Conservation (phyloP, 805 yeast genomes). For the Saccharomycopsis sp. region DNA sequence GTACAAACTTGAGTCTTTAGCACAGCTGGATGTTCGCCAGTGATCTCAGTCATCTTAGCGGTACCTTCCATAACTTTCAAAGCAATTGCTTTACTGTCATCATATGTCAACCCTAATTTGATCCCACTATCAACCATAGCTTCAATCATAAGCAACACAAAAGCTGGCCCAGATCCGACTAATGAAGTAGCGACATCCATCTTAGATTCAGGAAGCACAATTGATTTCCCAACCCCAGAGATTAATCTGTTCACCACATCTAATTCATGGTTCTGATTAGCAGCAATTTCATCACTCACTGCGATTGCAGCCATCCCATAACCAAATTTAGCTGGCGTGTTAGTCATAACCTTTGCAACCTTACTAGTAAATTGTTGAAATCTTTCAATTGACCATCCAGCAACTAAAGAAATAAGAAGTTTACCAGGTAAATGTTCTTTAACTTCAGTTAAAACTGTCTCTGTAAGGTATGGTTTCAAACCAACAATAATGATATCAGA, state of each 20-base stretch:
- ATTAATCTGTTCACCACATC: constrained; percentile 40
- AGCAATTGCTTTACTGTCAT: constrained; percentile 77
- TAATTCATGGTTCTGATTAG: constrained; percentile 32
- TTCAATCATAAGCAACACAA: constrained; percentile 82
- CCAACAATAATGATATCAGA: constrained; percentile 75
- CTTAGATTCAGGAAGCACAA: constrained; percentile 72
- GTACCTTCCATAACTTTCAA: constrained; percentile 94
- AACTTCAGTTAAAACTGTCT: constrained; percentile 49
- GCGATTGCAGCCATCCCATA: constrained; percentile 93
- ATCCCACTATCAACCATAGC: constrained; percentile 92
- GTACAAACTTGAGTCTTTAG: constrained; percentile 87
- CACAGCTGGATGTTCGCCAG: constrained; percentile 83
- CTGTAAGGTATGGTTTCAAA: constrained; percentile 80
- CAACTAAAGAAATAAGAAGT: constrained; percentile 73
- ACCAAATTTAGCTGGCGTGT: constrained; percentile 91
- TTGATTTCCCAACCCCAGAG: constrained; percentile 59
- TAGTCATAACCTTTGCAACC: constrained; percentile 94
- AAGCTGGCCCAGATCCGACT: constrained; percentile 97
- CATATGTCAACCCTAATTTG: constrained; percentile 86
- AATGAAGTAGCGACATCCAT: constrained; percentile 96
- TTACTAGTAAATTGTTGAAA: constrained; percentile 42
- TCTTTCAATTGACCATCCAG: constrained; percentile 85
- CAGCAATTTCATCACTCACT: constrained; percentile 46
- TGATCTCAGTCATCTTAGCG: constrained; percentile 77
- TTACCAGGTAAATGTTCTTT: constrained; percentile 41